Conservation (phyloP, 192 early-diverging fungal genomes). For the Coemansia sp. region DNA sequence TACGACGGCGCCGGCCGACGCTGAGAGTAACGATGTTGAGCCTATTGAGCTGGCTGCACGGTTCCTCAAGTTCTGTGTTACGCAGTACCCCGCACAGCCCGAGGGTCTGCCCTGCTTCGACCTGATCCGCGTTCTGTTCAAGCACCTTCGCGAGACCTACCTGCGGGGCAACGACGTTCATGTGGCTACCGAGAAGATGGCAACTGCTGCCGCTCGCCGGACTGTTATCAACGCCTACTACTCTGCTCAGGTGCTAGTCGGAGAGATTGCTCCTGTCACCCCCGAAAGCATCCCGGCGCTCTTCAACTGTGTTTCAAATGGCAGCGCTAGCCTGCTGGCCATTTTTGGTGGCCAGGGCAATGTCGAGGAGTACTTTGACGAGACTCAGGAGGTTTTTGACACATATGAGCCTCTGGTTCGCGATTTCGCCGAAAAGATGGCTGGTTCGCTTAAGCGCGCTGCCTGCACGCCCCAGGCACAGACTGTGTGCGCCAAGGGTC, state of each 20-base stretch:
- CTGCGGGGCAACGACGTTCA: conserved; percentile 84
- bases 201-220: conserved; percentile 54
- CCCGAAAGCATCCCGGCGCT: conserved; percentile 57
- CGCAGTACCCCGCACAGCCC: conserved; percentile 34
- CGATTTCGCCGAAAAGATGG: conserved; percentile 74
- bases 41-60: conserved; percentile 69
- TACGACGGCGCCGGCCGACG: conserved; percentile 45
- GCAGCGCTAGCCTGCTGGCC: conserved; percentile 67
- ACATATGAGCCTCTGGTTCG: conserved; percentile 78
- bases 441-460: conserved; percentile 61
- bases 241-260: conserved; percentile 67
- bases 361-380: conserved; percentile 92
- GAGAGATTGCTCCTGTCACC: conserved; percentile 18
- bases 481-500: conserved; percentile 70
- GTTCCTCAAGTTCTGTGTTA: conserved; percentile 67
- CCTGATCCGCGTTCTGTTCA: conserved; percentile 68
- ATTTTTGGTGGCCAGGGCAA: conserved; percentile 97
- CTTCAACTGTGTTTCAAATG: conserved; percentile 60
- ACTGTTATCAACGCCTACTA: conserved; percentile 76
- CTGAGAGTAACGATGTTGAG: conserved; percentile 60
- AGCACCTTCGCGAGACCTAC: conserved; percentile 70
- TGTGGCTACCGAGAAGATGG: conserved; percentile 61
- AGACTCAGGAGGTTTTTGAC: conserved; percentile 73
- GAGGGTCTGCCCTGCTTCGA: conserved; percentile 60
- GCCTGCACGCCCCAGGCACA: conserved; percentile 61